These are phyloP conservation scores for Hemileccinum impolitum DNA, from an alignment of 768 basidiomycete genomes.

Conservation along the genomic window DNA sequence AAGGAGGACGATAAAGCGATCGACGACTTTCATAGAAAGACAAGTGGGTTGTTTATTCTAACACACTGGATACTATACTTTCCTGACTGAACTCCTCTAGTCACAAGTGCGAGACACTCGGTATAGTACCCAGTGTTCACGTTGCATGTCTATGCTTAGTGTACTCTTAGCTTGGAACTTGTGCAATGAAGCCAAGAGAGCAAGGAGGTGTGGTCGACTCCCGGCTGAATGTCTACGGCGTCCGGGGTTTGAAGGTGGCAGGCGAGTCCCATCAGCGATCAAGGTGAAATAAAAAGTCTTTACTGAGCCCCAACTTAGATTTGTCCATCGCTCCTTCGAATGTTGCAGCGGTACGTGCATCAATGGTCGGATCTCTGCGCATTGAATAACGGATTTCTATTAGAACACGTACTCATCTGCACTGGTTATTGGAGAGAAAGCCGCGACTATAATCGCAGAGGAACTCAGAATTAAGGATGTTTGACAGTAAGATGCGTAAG, in stretches of 20 bases:
- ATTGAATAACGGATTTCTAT: neutral
- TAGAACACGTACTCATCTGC: constrained; percentile 27
- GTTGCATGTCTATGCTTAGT: neutral
- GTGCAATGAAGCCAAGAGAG: constrained; percentile 61
- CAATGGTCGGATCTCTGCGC: neutral
- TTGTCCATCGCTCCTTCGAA: constrained; percentile 40
- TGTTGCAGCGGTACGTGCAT: constrained; percentile 29
- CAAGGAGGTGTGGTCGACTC: constrained; percentile 60
- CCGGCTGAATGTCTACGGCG: constrained; percentile 61
- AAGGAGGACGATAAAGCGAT: constrained; percentile 35
- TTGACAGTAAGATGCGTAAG: constrained; percentile 1
- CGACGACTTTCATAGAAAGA: constrained; percentile 23
- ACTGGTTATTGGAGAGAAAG: constrained; percentile 27
- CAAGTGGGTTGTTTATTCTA: constrained; percentile 11
- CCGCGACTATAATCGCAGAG: constrained; percentile 17
- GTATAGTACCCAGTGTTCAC: constrained; percentile 9
- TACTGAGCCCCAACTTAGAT: constrained; percentile 19
- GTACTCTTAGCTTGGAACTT: constrained; percentile 52
- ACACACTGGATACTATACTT: too few relatives aligned
- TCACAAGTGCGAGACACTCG: constrained; percentile 33
- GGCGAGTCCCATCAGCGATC: constrained; percentile 28
- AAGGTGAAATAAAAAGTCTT: neutral
- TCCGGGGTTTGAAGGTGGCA: constrained; percentile 55
- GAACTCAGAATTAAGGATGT: constrained; percentile 19
- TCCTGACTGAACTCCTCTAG: constrained; percentile 9